A percentile compares a stretch with the other conserved stretches of the same genome.
These are phyloP conservation scores for Mytilinidion resinicola DNA, from an alignment of 495 filamentous ascomycete species.

Conservation along the genomic window DNA sequence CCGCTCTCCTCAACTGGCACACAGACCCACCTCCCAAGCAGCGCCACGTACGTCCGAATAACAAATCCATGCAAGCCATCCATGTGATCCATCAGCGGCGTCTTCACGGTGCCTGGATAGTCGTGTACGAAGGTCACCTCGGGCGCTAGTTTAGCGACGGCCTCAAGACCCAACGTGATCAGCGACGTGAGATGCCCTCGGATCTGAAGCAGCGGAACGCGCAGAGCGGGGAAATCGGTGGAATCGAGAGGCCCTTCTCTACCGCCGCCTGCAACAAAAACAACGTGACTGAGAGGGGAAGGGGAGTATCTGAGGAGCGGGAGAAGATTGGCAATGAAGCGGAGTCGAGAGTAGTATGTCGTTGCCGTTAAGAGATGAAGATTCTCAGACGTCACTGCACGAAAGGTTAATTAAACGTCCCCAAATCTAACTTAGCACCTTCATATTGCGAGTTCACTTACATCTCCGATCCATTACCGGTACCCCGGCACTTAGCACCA, in stretches of 20 bases:
- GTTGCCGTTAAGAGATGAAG: conserved; percentile 19
- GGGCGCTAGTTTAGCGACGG: conserved; percentile 42
- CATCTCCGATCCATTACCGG: conserved; percentile 19
- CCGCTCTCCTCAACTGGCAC: conserved; percentile 43
- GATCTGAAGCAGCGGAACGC: conserved; percentile 27
- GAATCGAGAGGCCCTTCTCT: conserved; percentile 48
- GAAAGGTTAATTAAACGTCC: not conserved
- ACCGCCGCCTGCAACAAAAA: conserved; percentile 48
- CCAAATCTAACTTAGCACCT: not conserved
- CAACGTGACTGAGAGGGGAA: conserved; percentile 42
- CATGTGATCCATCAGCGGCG: conserved; percentile 36
- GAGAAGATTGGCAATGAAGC: conserved; percentile 49
- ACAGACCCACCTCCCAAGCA: conserved; percentile 32
- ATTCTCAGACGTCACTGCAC: conserved; percentile 29
- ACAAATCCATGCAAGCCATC: conserved; percentile 3
- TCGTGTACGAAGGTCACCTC: conserved; percentile 53
- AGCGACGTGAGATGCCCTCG: conserved; percentile 45
- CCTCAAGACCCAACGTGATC: conserved; percentile 47
- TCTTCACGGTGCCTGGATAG: conserved; percentile 47
- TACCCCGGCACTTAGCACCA: conserved; percentile 50
- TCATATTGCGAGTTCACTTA: not conserved
- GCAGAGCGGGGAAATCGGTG: conserved; percentile 42
- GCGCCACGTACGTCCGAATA: not conserved
- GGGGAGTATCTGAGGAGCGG: conserved; percentile 43
- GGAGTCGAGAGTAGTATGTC: conserved; percentile 26